Evolutionary conservation across 805 yeast species (phyloP).

Genomic region (Candida chauliodis): DNA sequence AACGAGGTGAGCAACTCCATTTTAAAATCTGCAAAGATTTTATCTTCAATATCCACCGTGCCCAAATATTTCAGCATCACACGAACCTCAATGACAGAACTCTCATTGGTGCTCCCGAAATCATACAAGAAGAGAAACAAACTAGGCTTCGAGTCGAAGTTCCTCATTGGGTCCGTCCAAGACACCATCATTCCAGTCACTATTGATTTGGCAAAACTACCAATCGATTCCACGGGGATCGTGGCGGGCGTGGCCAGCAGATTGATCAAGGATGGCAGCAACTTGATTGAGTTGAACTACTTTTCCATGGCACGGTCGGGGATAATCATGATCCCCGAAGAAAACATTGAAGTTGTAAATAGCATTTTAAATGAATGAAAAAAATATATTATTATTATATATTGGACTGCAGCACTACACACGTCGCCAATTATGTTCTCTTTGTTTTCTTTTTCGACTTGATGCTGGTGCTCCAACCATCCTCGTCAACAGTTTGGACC

Average conservation of each 20-base stretch:
- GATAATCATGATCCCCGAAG: constrained; percentile 56
- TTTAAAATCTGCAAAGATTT: constrained; percentile 39
- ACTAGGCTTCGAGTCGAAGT: constrained; percentile 38
- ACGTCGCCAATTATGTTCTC: constrained; percentile 8
- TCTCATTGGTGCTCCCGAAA: constrained; percentile 46
- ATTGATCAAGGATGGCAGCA: constrained; percentile 32
- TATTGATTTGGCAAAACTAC: constrained; percentile 51
- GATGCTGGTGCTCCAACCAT: constrained; percentile 44
- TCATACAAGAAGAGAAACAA: constrained; percentile 29
- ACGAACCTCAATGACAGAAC: constrained; percentile 48
- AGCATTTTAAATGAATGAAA: constrained; percentile 6
- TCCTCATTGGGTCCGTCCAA: constrained; percentile 52
- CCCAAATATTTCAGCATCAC: constrained; percentile 52
- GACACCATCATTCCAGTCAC: constrained; percentile 56
- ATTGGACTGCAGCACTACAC: too few relatives aligned
- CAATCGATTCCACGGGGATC: constrained; percentile 60
- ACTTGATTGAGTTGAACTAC: constrained; percentile 50
- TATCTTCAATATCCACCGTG: constrained; percentile 21
- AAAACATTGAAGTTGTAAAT: constrained; percentile 35
- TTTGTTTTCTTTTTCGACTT: constrained; percentile 39
- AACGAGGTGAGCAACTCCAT: constrained; percentile 43
- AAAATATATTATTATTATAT: too few relatives aligned
- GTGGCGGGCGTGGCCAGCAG: constrained; percentile 62
- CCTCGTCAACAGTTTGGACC: constrained; percentile 37
- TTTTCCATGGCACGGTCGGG: constrained; percentile 60